These are phyloP conservation scores for Clathrus columnatus DNA, from an alignment of 768 basidiomycete genomes.

Conservation along the genomic window DNA sequence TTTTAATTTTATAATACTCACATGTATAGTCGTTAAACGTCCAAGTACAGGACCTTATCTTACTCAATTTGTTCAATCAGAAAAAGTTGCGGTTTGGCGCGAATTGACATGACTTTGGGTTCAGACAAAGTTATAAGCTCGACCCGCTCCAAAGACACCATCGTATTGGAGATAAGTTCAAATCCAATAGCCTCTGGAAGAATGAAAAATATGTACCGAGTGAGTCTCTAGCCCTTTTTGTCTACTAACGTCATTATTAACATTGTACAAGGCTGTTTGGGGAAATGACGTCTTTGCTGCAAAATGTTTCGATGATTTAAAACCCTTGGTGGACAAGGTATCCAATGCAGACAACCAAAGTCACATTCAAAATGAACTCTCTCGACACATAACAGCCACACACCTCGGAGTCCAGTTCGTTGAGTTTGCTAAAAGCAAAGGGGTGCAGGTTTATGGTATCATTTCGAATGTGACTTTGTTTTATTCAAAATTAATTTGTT, in stretches of 20 bases:
- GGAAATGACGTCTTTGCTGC: neutral
- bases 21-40: neutral
- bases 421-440: neutral
- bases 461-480: neutral
- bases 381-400: neutral
- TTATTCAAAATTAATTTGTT: too few relatives aligned
- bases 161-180: neutral
- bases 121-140: neutral
- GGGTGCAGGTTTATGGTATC: neutral
- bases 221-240: neutral
- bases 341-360: neutral
- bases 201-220: neutral
- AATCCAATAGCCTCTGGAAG: neutral
- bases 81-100: neutral
- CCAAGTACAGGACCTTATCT: neutral
- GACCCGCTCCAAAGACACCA: neutral
- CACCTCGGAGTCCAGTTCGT: neutral
- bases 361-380: neutral
- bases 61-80: neutral
- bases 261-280: neutral
- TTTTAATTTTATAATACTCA: too few relatives aligned
- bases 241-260: neutral
- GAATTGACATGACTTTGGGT: neutral
- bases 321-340: neutral
- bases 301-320: neutral